Percentiles rank a stretch among this genome's conserved stretches.
phyloP scores from a whole-genome alignment of 441 rosid species.

The Corymbia citriodora region DNA sequence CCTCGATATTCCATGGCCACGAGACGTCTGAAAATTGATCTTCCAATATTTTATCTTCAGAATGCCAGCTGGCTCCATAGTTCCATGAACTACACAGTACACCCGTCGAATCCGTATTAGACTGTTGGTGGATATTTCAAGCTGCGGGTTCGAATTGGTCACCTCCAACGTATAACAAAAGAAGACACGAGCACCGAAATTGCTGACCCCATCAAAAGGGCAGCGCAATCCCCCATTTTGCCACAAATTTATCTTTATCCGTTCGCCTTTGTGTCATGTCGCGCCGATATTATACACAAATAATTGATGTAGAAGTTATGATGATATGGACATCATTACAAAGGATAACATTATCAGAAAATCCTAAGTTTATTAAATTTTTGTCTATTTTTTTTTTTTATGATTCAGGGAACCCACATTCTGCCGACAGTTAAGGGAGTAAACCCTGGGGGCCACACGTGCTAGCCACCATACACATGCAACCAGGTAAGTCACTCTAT shows the following conservation, averaged over 20 bases:
- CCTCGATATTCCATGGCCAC: background rate
- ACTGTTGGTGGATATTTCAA: background rate
- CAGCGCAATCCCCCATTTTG: background rate
- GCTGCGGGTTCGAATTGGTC: background rate
- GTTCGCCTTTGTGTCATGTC: too few species aligned
- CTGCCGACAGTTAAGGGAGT: too few species aligned
- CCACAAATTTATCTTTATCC: background rate
- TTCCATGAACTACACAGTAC: background rate
- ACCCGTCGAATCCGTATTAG: background rate
- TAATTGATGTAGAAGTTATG: background rate
- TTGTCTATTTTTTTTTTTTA: rapidly evolving
- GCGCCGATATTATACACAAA: background rate
- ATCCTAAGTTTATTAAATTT: too few species aligned
- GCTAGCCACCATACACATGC: too few species aligned
- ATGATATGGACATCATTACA: background rate
- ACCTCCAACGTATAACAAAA: background rate
- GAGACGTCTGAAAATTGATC: background rate
- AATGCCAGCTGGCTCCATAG: background rate
- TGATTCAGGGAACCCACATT: too few species aligned
- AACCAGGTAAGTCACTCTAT: too few species aligned
- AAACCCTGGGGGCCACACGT: too few species aligned
- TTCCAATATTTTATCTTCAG: background rate
- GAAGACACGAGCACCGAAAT: background rate
- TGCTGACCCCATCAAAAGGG: background rate
- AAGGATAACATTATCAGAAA: too few species aligned